Percentiles rank a stretch among this genome's conserved stretches.
Evolutionary conservation across 2,329 filamentous ascomycete species (phyloP).

Genomic region (Colletotrichum noveboracense): DNA sequence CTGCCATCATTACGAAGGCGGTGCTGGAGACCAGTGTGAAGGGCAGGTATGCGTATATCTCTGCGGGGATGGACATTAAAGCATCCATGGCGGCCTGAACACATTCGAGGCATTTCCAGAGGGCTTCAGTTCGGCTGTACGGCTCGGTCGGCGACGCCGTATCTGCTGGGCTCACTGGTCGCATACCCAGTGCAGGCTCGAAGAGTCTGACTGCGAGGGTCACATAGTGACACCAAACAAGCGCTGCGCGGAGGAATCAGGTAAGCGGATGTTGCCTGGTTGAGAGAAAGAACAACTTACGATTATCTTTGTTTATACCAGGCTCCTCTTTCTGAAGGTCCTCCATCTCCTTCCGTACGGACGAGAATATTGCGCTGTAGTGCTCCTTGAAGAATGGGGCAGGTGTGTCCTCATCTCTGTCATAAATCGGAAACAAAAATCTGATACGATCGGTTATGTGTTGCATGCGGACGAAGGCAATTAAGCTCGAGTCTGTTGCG

Average conservation of each 20-base stretch:
- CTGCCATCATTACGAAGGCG: constrained; percentile 39
- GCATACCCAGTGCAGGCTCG: constrained; percentile 40
- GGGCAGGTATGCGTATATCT: constrained; percentile 32
- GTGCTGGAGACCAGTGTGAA: constrained; percentile 32
- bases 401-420: constrained; percentile 2
- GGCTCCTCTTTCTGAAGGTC: constrained; percentile 13
- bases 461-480: constrained; percentile 38
- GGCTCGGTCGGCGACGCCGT: constrained; percentile 19
- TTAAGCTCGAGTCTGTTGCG: constrained; percentile 26
- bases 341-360: constrained; percentile 37
- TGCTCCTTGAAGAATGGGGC: constrained; percentile 27
- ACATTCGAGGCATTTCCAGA: constrained; percentile 41
- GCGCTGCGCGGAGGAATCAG: constrained; percentile 24
- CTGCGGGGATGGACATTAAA: constrained; percentile 28
- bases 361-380: constrained; percentile 37
- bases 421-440: constrained; percentile 27
- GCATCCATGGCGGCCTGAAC: constrained; percentile 30
- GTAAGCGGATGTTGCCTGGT: rapidly evolving
- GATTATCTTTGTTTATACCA: neutral
- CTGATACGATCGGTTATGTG: constrained; percentile 34
- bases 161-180: constrained; percentile 19
- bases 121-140: constrained; percentile 34
- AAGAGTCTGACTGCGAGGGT: constrained; percentile 38
- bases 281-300: neutral
- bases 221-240: constrained; percentile 39